phyloP scores from a whole-genome alignment of 1,139 yeast genomes.

The Sugiyamaella paludigena region DNA sequence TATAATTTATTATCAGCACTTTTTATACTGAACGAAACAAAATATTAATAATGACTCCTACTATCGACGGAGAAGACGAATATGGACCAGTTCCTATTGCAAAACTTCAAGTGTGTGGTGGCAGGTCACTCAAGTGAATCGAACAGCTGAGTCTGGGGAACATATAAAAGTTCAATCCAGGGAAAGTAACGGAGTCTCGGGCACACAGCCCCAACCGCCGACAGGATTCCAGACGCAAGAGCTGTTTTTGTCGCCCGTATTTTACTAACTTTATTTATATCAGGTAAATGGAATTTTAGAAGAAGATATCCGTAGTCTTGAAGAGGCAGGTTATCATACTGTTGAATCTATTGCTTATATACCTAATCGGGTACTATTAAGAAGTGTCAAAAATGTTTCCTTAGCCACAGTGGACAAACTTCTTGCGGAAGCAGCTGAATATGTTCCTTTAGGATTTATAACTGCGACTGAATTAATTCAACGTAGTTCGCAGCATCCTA shows the following conservation, averaged over 20 bases:
- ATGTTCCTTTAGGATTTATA: constrained; percentile 95
- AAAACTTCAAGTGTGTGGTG: constrained; percentile 37
- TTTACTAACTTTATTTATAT: constrained; percentile 15
- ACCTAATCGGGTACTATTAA: constrained; percentile 69
- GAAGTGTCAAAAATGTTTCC: constrained; percentile 84
- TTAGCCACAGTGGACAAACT: constrained; percentile 93
- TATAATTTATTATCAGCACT: too few relatives aligned
- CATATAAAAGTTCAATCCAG: too few relatives aligned
- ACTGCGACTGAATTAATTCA: constrained; percentile 95
- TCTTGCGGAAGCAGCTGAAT: constrained; percentile 74
- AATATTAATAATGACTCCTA: too few relatives aligned
- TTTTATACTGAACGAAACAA: too few relatives aligned
- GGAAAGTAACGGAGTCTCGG: not conserved
- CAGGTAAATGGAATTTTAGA: constrained; percentile 84
- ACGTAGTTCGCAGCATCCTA: constrained; percentile 83
- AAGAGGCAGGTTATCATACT: constrained; percentile 83
- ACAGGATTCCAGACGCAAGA: too few relatives aligned
- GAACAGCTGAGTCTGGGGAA: constrained; percentile 10
- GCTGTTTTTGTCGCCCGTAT: not conserved
- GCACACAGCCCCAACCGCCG: not conserved
- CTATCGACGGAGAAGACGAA: constrained; percentile 41
- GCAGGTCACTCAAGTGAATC: not conserved
- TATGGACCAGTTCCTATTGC: constrained; percentile 49
- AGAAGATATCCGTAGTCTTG: constrained; percentile 74
- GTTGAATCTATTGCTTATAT: constrained; percentile 92